Base-by-base conservation (phyloP, 2,329 filamentous ascomycete species). In the Ceratocystis cubensis region DNA sequence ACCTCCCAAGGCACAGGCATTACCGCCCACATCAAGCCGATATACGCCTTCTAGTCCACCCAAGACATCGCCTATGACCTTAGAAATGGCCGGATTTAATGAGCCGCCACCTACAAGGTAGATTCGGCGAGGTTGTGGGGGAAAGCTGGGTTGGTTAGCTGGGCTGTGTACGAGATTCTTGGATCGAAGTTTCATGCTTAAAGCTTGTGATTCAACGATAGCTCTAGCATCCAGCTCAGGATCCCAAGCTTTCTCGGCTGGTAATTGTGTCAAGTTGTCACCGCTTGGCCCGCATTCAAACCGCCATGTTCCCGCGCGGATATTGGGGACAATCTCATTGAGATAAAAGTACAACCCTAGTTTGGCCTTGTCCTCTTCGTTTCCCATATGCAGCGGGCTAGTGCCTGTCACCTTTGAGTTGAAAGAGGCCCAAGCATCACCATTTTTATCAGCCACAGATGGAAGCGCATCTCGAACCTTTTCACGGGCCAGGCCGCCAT, bases 81-180 rank as follows among this genome's bases (percentile, higher is more conserved):
- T 82, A 5, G 91, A 89, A 71, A 97, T 96, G 62, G 93, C 91
- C 3, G 87, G 85, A 80, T 97, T 99, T 65, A 89, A 83, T 44
- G 88, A 91, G 15, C 92, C 94, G 67, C 94, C 94, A 64, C 94
- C 94, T 7, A 97, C 94, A 56, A 99, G 87, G 79, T 96, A 97
- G 72, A 97, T 87, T 28, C 93, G 82, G 64, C 91, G 84, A 2
- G 93, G 92, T 75, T 97, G 93, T 0, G 91, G 81, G 0, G 92
- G 93, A 0, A 96, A 79, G 0, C 74, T 73, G 0, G 66, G 64
- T 5, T 13, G 13, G 1, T 71, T 71, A 56, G 72, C 77, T 2
- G 84, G 81, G 71, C 76, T 76, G 71, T 81, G 77, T 2, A 96
- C 90, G 6, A 96, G 85, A 41, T 83, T 85, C 67, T 86, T 85